A percentile compares a stretch with the other conserved stretches of the same genome.
These are phyloP conservation scores for Aspergillus fumigatiaffinis DNA, from an alignment of 2,329 filamentous ascomycete genomes.

Conservation along the genomic window DNA sequence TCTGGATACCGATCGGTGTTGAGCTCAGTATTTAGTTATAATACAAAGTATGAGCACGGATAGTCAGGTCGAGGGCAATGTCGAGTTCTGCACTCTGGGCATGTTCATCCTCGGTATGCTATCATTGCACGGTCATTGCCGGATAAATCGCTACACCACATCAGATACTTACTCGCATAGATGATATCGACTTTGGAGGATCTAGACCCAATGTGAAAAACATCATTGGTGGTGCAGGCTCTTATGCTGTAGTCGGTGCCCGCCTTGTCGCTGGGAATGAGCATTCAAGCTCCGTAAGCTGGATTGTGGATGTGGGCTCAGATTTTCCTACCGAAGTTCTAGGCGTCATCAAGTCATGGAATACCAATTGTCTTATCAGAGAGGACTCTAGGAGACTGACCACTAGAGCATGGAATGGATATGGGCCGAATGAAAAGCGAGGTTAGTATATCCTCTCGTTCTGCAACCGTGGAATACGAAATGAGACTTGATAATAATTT, in stretches of 20 bases:
- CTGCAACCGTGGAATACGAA: not conserved
- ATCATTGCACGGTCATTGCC: constrained; percentile 1
- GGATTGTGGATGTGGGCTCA: constrained; percentile 84
- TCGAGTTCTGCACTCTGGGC: constrained; percentile 58
- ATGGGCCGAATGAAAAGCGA: constrained; percentile 65
- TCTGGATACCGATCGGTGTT: not conserved
- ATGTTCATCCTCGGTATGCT: constrained; percentile 61
- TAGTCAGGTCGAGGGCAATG: constrained; percentile 13
- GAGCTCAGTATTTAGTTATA: not conserved
- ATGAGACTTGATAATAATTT: constrained; percentile 1
- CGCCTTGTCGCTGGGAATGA: constrained; percentile 75
- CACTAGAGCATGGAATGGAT: constrained; percentile 90
- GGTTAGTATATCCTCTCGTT: constrained; percentile 27
- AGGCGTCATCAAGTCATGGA: constrained; percentile 66
- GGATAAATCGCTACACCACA: constrained; percentile 2
- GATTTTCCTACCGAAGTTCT: constrained; percentile 74
- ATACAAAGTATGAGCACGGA: not conserved
- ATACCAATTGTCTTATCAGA: constrained; percentile 68
- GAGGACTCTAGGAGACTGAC: constrained; percentile 65
- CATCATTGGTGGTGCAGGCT: constrained; percentile 83
- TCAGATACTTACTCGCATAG: constrained; percentile 44
- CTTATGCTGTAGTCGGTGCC: constrained; percentile 82
- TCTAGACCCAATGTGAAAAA: constrained; percentile 65
- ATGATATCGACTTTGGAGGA: constrained; percentile 84
- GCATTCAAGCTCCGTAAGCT: constrained; percentile 67